A percentile compares a stretch with the other conserved stretches of the same genome.
These are phyloP conservation scores for Lactarius sanguifluus DNA, from an alignment of 768 basidiomycete genomes.

Conservation along the genomic window DNA sequence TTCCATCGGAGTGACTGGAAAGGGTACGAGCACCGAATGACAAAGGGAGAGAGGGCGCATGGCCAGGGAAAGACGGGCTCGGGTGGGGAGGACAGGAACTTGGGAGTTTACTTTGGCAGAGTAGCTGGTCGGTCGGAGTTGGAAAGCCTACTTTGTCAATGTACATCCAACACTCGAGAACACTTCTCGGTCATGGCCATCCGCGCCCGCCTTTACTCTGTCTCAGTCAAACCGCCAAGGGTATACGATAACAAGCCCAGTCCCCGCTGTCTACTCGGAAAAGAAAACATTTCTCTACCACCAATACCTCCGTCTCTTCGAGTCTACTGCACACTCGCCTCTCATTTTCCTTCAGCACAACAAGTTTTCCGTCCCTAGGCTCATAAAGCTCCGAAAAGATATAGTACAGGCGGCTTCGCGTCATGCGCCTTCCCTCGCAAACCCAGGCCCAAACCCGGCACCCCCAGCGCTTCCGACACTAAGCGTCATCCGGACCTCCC, in stretches of 20 bases:
- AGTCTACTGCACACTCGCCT: conserved; percentile 53
- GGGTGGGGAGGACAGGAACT: conserved; percentile 79
- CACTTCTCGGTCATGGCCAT: conserved; percentile 12
- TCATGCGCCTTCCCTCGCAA: conserved; percentile 38
- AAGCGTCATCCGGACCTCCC: conserved; percentile 70
- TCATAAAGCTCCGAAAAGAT: conserved; percentile 67
- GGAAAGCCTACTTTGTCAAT: not conserved
- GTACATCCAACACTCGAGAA: conserved; percentile 14
- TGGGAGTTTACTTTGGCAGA: conserved; percentile 75
- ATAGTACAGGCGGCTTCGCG: conserved; percentile 53
- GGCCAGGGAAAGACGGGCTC: conserved; percentile 66
- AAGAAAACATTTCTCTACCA: conserved; percentile 81
- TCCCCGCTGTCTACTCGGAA: conserved; percentile 69
- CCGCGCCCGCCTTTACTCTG: conserved; percentile 31
- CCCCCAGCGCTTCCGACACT: conserved; percentile 46
- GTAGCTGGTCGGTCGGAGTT: conserved; percentile 13
- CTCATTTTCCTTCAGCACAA: conserved; percentile 78
- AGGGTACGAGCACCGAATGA: conserved; percentile 94
- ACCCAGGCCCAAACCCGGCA: conserved; percentile 33
- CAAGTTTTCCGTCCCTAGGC: conserved; percentile 67
- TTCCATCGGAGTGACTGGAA: conserved; percentile 72
- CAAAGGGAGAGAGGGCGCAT: conserved; percentile 76
- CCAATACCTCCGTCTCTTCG: conserved; percentile 74
- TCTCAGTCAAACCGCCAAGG: conserved; percentile 55
- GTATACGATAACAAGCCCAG: conserved; percentile 51